These are phyloP conservation scores for Coccinonectria pachysandricola DNA, from an alignment of 2,329 filamentous ascomycete genomes.

Conservation along the genomic window DNA sequence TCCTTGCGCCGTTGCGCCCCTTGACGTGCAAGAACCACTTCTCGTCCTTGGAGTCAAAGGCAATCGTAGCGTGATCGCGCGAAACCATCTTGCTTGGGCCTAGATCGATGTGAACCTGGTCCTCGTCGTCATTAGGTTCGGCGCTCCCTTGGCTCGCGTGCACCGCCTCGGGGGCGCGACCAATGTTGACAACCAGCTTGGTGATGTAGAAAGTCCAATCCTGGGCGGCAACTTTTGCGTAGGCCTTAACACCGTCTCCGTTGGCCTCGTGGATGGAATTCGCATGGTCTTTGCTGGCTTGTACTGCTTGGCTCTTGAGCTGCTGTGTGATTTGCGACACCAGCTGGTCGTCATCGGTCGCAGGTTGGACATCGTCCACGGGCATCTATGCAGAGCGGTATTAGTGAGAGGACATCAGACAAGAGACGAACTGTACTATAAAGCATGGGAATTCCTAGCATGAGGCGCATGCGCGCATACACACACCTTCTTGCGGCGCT, in stretches of 20 bases:
- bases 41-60: constrained; percentile 56
- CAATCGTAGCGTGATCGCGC: constrained; percentile 64
- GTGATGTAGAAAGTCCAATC: constrained; percentile 82
- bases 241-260: constrained; percentile 57
- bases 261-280: constrained; percentile 54
- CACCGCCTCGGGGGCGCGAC: constrained; percentile 50
- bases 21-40: constrained; percentile 81
- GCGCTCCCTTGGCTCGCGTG: constrained; percentile 28
- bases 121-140: constrained; percentile 35
- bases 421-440: too few species aligned
- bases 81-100: constrained; percentile 76
- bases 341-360: constrained; percentile 44
- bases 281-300: constrained; percentile 51
- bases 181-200: constrained; percentile 65
- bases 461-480: too few species aligned
- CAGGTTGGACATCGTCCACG: constrained; percentile 26
- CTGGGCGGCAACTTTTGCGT: constrained; percentile 70
- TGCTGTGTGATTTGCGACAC: constrained; percentile 46
- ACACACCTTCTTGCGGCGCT: constrained; percentile 54
- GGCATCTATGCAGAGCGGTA: too few species aligned
- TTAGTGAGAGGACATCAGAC: too few species aligned
- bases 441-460: too few species aligned
- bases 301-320: constrained; percentile 38
- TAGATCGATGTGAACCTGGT: constrained; percentile 73
- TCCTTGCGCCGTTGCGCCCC: constrained; percentile 80